Conservation (phyloP, 805 yeast species). For the Teunomyces tritomae region DNA sequence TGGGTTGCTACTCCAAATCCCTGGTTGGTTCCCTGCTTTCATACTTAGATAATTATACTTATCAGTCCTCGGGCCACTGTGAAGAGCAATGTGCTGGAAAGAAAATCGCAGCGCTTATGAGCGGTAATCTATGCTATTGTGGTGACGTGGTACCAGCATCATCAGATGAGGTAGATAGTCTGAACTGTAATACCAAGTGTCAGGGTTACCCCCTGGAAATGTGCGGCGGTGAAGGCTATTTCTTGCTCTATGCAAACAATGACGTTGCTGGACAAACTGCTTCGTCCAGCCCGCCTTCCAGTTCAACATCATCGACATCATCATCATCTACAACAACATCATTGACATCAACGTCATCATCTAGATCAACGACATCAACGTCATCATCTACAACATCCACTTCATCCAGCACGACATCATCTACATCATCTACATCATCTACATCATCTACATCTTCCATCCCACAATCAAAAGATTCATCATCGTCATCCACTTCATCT, state of each 20-base stretch:
- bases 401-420: background rate
- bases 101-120: constrained; percentile 34
- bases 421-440: background rate
- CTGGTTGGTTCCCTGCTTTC: constrained; percentile 4
- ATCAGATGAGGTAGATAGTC: constrained; percentile 7
- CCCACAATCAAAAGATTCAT: constrained; percentile 6
- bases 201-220: constrained; percentile 57
- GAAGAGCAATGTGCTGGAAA: constrained; percentile 48
- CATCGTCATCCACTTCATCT: constrained; percentile 10
- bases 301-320: constrained; percentile 4
- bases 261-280: constrained; percentile 18
- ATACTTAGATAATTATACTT: constrained; percentile 44
- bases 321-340: background rate
- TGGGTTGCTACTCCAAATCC: constrained; percentile 23
- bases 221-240: constrained; percentile 53
- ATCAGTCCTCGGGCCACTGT: constrained; percentile 63
- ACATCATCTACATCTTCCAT: constrained; percentile 9
- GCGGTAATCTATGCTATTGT: constrained; percentile 65
- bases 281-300: constrained; percentile 9
- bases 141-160: constrained; percentile 46
- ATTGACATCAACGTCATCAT: constrained; percentile 6
- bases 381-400: constrained; percentile 8
- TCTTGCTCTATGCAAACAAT: constrained; percentile 43
- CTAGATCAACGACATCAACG: no score
- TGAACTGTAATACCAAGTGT: constrained; percentile 39